Evolutionary conservation across 768 basidiomycete genomes (phyloP), one percentile per base, ranked within the genome.

Genomic region (Xerocomellus amylosporus): DNA sequence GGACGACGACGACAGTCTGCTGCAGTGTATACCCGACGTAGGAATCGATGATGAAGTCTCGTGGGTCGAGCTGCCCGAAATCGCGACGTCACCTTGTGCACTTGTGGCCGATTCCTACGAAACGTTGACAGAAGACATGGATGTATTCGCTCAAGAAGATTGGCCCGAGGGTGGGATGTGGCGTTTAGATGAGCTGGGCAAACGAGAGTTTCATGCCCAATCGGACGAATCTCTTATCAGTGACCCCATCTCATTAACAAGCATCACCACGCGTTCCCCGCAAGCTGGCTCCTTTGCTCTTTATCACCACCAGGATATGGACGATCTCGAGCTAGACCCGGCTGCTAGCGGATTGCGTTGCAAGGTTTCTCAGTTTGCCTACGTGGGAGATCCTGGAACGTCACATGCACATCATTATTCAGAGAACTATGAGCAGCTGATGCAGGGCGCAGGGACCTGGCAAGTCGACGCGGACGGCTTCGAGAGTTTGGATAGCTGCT

Each of bases 211-310:
- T 24, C 51, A 55, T 55, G 47, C 49, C 41, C 48, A 46, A 59
- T 65, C 59, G 48, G 58, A 57, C 20, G 49, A 54, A 59, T 67
- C 60, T 54, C 69, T 67, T 69, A 65, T 71, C 63, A 28, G 49
- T 52, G 40, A 37, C 44, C 20, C 54, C 26, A 51, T 58, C 43
- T 54, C 58, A 46, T 63, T 56, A 53, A 47, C 58, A 53, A 46
- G 56, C 40, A 62, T 56, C 46, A 50, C 40, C 58, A 67, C 56
- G 56, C 54, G 52, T 49, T 52, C 57, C 31, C 38, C 48, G 13
- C 55, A 56, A 47, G 22, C 49, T 8, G 41, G 45, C 49, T 41
- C 56, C 41, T 48, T 51, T 53, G 14, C 64, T 43, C 60, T 51
- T 22, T 55, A 64, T 64, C 58, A 49, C 55, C 60, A 67, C 40